Percentiles rank a stretch among this genome's conserved stretches.
Conservation (phyloP, 768 basidiomycete species). For the Cystobasidium onofrii region DNA sequence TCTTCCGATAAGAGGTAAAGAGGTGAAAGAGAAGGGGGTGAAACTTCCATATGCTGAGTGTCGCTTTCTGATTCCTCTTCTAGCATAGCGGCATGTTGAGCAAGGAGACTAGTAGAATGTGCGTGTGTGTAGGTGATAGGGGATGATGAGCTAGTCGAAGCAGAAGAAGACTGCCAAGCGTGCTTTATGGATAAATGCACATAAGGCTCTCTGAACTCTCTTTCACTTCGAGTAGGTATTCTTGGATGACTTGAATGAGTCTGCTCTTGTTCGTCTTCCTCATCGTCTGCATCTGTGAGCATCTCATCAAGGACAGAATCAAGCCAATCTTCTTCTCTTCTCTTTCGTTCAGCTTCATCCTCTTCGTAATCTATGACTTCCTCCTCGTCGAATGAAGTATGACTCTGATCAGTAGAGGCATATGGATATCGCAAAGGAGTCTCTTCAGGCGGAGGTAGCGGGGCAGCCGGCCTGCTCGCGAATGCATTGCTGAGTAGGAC, state of each 20-base stretch:
- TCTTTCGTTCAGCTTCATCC: conserved; percentile 23
- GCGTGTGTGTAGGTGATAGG: too few relatives aligned
- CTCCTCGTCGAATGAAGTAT: neutral
- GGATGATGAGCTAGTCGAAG: neutral
- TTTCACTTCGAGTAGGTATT: conserved; percentile 8
- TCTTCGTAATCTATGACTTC: neutral
- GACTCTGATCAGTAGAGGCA: neutral
- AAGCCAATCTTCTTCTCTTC: conserved; percentile 30
- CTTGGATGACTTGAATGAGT: neutral
- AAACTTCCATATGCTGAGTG: neutral
- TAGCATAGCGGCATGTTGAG: neutral
- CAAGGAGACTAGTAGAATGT: neutral
- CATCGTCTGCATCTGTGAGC: conserved; percentile 10
- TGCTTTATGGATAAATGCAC: conserved; percentile 26
- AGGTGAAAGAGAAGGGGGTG: neutral
- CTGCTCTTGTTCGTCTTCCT: conserved; percentile 2
- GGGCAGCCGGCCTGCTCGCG: neutral
- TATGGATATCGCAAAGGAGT: neutral
- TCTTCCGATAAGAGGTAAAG: neutral
- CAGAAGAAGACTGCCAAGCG: neutral
- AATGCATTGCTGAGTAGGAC: conserved; percentile 31
- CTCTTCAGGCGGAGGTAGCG: neutral
- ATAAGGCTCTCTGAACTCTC: conserved; percentile 11
- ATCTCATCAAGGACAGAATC: conserved; percentile 27
- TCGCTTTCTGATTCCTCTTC: neutral